A percentile compares a stretch with the other conserved stretches of the same genome.
These are phyloP conservation scores for Eleusine coracana DNA, from an alignment of 176 grass and related monocot genomes.

Conservation along the genomic window DNA sequence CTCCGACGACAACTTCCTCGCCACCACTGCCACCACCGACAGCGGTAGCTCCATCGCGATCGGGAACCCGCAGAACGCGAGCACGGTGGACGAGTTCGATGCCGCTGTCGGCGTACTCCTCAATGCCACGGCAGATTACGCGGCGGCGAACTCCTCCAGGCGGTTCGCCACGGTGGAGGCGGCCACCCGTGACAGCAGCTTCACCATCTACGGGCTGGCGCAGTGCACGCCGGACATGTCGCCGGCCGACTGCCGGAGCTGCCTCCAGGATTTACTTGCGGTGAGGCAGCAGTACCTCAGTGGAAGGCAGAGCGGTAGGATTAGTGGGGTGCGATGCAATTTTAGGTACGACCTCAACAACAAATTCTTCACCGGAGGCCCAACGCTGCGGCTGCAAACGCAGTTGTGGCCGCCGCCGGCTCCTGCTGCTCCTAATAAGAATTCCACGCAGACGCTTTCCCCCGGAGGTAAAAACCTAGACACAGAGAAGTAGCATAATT, in stretches of 20 bases:
- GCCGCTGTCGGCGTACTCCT: conserved; percentile 35
- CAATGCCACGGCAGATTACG: conserved; percentile 30
- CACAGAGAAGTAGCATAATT: too few relatives aligned
- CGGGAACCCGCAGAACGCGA: too few relatives aligned
- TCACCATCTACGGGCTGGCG: conserved; percentile 47
- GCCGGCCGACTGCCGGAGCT: conserved; percentile 29
- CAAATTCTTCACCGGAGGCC: conserved; percentile 48
- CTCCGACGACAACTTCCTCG: conserved; percentile 41
- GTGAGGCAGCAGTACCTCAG: not conserved
- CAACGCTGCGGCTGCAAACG: conserved; percentile 45
- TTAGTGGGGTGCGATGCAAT: conserved; percentile 46
- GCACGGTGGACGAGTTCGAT: conserved; percentile 26
- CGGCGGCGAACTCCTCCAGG: conserved; percentile 32
- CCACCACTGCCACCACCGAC: too few relatives aligned
- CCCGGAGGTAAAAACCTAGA: conserved; percentile 20
- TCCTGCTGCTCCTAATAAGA: not conserved
- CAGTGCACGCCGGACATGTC: conserved; percentile 67
- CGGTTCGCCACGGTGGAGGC: conserved; percentile 49
- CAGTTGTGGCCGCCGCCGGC: not conserved
- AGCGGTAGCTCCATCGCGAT: too few relatives aligned
- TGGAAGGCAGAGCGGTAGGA: conserved; percentile 11
- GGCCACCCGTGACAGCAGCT: not conserved
- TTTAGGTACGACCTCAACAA: conserved; percentile 49
- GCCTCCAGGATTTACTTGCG: conserved; percentile 34
- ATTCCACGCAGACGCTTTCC: not conserved